These are phyloP conservation scores for Kwoniella botswanensis DNA, from an alignment of 768 basidiomycete species.

Conservation along the genomic window DNA sequence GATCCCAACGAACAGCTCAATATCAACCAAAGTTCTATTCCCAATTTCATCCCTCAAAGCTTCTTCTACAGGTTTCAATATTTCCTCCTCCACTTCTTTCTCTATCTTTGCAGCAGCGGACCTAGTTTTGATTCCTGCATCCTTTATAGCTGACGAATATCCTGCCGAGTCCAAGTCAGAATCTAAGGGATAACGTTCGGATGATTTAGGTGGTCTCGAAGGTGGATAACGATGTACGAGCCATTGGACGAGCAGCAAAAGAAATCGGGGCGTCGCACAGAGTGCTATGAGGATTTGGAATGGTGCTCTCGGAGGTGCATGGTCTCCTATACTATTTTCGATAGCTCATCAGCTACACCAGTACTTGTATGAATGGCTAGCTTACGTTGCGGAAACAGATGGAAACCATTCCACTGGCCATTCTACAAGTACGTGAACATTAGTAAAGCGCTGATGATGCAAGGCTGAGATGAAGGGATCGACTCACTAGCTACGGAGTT, in stretches of 20 bases:
- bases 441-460: background rate
- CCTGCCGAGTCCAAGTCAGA: background rate
- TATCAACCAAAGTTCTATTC: slow-evolving; percentile 53
- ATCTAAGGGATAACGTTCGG: background rate
- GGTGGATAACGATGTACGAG: slow-evolving; percentile 37
- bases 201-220: slow-evolving; percentile 41
- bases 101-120: background rate
- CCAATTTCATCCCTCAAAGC: slow-evolving; percentile 9
- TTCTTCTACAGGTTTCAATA: slow-evolving; percentile 15
- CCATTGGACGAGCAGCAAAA: slow-evolving; percentile 55
- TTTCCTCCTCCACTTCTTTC: slow-evolving; percentile 6
- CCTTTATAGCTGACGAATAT: background rate
- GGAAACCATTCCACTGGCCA: slow-evolving; percentile 92
- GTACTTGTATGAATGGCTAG: background rate
- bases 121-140: background rate
- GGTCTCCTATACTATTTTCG: slow-evolving; percentile 77
- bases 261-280: slow-evolving; percentile 76
- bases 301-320: slow-evolving; percentile 75
- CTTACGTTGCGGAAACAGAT: slow-evolving; percentile 66
- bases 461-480: background rate
- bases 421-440: slow-evolving; percentile 57
- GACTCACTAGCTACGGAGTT: slow-evolving; percentile 66
- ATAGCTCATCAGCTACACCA: background rate
- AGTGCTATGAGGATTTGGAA: slow-evolving; percentile 88
- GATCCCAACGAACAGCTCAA: slow-evolving; percentile 69